A percentile compares a stretch with the other conserved stretches of the same genome.
phyloP scores from a whole-genome alignment of 2,329 filamentous ascomycete species.

The Penicillium sp. region DNA sequence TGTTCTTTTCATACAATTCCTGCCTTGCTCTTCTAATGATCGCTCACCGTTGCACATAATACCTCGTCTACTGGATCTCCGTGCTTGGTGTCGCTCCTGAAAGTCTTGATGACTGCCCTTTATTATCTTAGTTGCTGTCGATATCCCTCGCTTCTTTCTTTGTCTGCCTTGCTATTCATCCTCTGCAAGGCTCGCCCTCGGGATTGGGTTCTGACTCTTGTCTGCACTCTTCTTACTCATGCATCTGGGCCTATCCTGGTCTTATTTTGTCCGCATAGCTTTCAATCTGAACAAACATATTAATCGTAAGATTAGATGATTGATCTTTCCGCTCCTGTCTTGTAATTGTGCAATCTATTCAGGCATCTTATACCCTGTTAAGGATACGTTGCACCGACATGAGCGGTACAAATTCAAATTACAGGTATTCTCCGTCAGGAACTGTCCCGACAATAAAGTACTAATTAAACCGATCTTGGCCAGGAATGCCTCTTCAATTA shows the following conservation, averaged over 20 bases:
- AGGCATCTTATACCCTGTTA: neutral
- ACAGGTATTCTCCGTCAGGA: neutral
- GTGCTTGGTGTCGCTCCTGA: constrained; percentile 7
- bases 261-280: constrained; percentile 11
- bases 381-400: neutral
- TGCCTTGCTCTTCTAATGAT: constrained; percentile 9
- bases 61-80: constrained; percentile 16
- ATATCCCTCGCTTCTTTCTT: constrained; percentile 13
- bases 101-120: constrained; percentile 21
- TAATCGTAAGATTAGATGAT: constrained; percentile 17
- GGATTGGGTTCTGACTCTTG: constrained; percentile 8
- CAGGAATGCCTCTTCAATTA: neutral
- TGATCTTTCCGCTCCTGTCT: neutral
- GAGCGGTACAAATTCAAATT: neutral
- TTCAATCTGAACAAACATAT: constrained; percentile 15
- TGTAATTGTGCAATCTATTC: neutral
- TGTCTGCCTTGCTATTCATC: neutral
- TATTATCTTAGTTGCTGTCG: constrained; percentile 10
- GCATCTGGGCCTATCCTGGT: constrained; percentile 14
- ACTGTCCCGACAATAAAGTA: neutral
- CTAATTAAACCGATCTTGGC: neutral
- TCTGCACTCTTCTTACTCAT: constrained; percentile 8
- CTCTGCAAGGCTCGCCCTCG: neutral
- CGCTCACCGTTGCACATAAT: constrained; percentile 28
- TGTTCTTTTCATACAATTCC: constrained; percentile 20